phyloP scores from a whole-genome alignment of 2,329 filamentous ascomycete species.

The Botryotinia calthae region DNA sequence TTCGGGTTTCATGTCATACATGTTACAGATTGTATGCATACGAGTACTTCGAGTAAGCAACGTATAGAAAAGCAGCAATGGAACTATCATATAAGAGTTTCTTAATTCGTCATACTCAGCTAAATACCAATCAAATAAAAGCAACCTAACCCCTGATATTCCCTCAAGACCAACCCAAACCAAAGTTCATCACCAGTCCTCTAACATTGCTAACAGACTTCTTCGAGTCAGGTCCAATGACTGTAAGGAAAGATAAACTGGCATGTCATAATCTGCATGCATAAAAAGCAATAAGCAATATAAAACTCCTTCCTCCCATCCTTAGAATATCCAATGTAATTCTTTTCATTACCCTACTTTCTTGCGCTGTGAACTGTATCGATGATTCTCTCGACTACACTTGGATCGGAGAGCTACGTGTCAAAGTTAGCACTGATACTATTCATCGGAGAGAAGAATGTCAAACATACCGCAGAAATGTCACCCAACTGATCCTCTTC shows the following conservation, averaged over 20 bases:
- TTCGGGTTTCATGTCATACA: background rate
- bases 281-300: background rate
- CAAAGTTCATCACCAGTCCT: background rate
- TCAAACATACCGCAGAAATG: constrained; percentile 67
- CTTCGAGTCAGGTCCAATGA: background rate
- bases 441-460: constrained; percentile 14
- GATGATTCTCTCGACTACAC: constrained; percentile 88
- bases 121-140: background rate
- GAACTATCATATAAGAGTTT: background rate
- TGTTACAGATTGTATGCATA: background rate
- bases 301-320: background rate
- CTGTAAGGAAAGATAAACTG: background rate
- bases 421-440: constrained; percentile 19
- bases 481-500: constrained; percentile 98
- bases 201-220: background rate
- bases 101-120: background rate
- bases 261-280: background rate
- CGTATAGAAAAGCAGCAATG: background rate
- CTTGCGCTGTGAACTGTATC: constrained; percentile 53
- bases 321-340: background rate
- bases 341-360: constrained; percentile 27
- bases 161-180: background rate
- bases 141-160: background rate
- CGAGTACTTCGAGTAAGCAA: background rate
- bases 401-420: constrained; percentile 78